phyloP scores from a whole-genome alignment of 1,284 basidiomycete species.

The Boletellus deceptivus region DNA sequence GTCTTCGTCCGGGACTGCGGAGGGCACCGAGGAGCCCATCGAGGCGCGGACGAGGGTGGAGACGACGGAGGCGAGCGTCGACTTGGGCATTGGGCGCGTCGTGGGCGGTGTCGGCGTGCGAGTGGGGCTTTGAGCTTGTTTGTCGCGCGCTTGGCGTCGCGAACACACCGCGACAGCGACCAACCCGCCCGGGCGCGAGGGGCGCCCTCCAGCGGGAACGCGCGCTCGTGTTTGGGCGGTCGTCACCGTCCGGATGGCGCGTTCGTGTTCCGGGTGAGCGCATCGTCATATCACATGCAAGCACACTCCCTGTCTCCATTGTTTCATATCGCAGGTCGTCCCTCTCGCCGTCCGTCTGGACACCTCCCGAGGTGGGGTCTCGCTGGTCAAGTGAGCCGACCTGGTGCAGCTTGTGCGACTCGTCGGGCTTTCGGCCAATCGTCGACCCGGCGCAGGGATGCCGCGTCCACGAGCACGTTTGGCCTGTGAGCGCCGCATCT shows the following conservation, averaged over 20 bases:
- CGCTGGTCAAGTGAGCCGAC: constrained; percentile 5
- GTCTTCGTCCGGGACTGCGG: constrained; percentile 73
- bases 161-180: too few relatives aligned
- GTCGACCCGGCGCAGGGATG: neutral
- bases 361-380: too few relatives aligned
- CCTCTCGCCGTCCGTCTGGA: neutral
- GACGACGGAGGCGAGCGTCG: constrained; percentile 75
- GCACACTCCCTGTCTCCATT: constrained; percentile 2
- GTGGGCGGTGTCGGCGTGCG: constrained; percentile 5
- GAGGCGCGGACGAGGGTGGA: constrained; percentile 80
- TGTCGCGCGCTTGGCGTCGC: neutral
- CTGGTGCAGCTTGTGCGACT: neutral
- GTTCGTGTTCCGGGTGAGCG: constrained; percentile 13
- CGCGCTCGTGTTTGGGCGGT: neutral
- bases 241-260: neutral
- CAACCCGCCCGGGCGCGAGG: too few relatives aligned
- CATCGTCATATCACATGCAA: constrained; percentile 2
- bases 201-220: too few relatives aligned
- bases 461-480: constrained; percentile 6
- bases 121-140: constrained; percentile 21
- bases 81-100: constrained; percentile 29
- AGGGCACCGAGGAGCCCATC: constrained; percentile 67
- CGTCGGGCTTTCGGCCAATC: constrained; percentile 7
- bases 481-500: constrained; percentile 2
- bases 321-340: constrained; percentile 9